phyloP scores from a whole-genome alignment of 1,284 basidiomycete species.

The Erythrobasidium hasegawianum region DNA sequence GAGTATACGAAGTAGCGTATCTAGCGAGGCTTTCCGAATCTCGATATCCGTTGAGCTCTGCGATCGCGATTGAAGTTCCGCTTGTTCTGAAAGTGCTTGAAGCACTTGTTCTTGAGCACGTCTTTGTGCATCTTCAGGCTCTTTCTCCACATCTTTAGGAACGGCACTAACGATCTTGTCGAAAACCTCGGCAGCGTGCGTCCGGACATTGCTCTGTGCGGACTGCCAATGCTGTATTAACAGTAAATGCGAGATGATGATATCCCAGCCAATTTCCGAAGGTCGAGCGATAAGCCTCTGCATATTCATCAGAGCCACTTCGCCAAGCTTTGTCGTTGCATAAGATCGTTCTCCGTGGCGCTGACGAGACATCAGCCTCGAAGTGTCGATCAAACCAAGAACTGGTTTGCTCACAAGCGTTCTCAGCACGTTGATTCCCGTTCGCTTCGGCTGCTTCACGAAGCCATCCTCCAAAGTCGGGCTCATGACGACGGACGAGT shows the following conservation, averaged over 20 bases:
- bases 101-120: constrained; percentile 76
- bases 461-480: background rate
- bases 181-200: constrained; percentile 80
- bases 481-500: background rate
- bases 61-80: constrained; percentile 56
- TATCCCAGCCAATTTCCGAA: constrained; percentile 78
- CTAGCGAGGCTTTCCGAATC: constrained; percentile 77
- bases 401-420: constrained; percentile 26
- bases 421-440: constrained; percentile 39
- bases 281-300: constrained; percentile 74
- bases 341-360: constrained; percentile 57
- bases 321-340: constrained; percentile 76
- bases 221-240: constrained; percentile 63
- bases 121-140: constrained; percentile 52
- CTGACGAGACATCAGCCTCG: background rate
- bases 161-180: constrained; percentile 69
- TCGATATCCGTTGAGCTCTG: constrained; percentile 55
- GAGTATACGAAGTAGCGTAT: constrained; percentile 81
- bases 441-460: constrained; percentile 32
- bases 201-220: constrained; percentile 72
- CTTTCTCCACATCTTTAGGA: constrained; percentile 56
- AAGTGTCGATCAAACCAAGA: background rate
- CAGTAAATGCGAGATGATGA: constrained; percentile 72
- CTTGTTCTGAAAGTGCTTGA: constrained; percentile 73
- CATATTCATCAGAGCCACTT: constrained; percentile 75